phyloP scores from a whole-genome alignment of 176 grass and related monocot genomes.

The Panicum miliaceum region DNA sequence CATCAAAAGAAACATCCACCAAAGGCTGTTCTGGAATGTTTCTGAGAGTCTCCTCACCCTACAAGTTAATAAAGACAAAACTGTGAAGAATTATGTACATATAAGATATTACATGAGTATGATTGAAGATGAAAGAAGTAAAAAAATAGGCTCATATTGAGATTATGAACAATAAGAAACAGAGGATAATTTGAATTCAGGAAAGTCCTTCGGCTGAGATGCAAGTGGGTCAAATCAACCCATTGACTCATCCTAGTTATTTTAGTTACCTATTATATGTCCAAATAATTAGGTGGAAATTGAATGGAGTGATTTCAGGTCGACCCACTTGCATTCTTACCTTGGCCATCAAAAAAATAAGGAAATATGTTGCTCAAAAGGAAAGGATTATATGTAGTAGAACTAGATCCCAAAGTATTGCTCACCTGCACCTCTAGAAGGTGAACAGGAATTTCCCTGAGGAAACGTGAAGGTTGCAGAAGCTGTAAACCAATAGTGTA shows the following conservation, averaged over 20 bases:
- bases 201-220: background rate
- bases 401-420: conserved; percentile 30
- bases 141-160: conserved; percentile 11
- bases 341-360: conserved; percentile 20
- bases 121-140: conserved; percentile 17
- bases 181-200: conserved; percentile 2
- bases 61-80: conserved; percentile 18
- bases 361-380: background rate
- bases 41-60: conserved; percentile 39
- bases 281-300: background rate
- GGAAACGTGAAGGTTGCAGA: conserved; percentile 88
- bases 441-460: conserved; percentile 83
- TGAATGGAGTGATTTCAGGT: background rate
- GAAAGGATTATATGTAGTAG: background rate
- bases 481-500: conserved; percentile 59
- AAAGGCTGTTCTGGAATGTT: conserved; percentile 27
- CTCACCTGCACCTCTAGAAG: conserved; percentile 84
- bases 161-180: conserved; percentile 20
- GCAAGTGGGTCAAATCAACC: background rate
- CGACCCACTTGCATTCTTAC: background rate
- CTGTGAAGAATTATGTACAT: background rate
- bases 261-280: background rate
- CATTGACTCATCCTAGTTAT: background rate
- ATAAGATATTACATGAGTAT: background rate
- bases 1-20: conserved; percentile 28